phyloP scores from a whole-genome alignment of 768 basidiomycete genomes.

The Leccinellum luteum region DNA sequence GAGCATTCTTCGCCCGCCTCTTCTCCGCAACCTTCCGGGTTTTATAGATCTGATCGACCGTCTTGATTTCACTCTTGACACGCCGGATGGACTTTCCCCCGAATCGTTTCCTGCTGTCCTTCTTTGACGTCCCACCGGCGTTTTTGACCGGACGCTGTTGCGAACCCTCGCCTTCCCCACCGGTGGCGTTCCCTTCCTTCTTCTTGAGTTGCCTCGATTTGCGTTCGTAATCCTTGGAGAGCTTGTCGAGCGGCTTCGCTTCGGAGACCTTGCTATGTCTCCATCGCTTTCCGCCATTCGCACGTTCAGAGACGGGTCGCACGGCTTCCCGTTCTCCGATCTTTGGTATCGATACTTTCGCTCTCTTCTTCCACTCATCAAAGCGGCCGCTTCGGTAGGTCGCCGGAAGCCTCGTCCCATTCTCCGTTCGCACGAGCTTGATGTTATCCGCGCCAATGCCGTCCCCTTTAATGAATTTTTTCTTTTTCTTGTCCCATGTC shows the following conservation, averaged over 20 bases:
- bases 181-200: conserved; percentile 38
- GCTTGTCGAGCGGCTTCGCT: conserved; percentile 78
- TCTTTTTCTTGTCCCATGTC: conserved; percentile 96
- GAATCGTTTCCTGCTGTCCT: conserved; percentile 41
- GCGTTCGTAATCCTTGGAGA: conserved; percentile 68
- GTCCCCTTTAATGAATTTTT: conserved; percentile 86
- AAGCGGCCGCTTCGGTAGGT: conserved; percentile 92
- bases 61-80: conserved; percentile 83
- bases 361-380: conserved; percentile 91
- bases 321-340: conserved; percentile 79
- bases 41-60: conserved; percentile 83
- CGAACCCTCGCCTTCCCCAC: conserved; percentile 26
- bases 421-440: conserved; percentile 91
- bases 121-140: conserved; percentile 33
- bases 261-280: conserved; percentile 63
- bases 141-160: conserved; percentile 18
- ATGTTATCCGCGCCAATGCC: conserved; percentile 88
- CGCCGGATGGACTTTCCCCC: conserved; percentile 59
- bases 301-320: conserved; percentile 23
- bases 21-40: conserved; percentile 62
- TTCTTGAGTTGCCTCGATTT: conserved; percentile 64
- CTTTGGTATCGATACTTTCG: conserved; percentile 66
- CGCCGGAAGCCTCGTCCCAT: conserved; percentile 86
- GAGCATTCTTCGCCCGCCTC: conserved; percentile 76
- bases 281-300: conserved; percentile 57